Conservation (phyloP, 257 asterid species). For the Nemophila menziesii region DNA sequence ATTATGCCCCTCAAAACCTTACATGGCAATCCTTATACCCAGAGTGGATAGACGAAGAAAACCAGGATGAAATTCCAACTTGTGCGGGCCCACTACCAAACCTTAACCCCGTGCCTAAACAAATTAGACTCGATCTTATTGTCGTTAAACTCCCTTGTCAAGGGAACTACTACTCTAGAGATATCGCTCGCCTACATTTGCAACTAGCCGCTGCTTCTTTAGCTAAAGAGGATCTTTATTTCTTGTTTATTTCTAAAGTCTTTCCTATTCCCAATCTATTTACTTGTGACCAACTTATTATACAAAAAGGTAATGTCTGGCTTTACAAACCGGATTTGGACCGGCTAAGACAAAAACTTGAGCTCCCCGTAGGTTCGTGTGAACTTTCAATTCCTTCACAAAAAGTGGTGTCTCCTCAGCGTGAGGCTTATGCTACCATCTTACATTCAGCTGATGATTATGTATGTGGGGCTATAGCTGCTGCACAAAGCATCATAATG, state of each 20-base stretch:
- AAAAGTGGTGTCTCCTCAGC: no score
- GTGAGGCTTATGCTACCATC: conserved; percentile 86
- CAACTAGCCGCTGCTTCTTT: conserved; percentile 61
- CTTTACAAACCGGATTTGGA: conserved; percentile 44
- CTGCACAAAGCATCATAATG: conserved; percentile 87
- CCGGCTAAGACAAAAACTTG: conserved; percentile 42
- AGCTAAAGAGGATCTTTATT: conserved; percentile 37
- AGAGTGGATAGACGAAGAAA: conserved; percentile 95
- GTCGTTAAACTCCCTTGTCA: conserved; percentile 76
- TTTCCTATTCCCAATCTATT: conserved; percentile 64
- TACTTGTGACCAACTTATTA: conserved; percentile 46
- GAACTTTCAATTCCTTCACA: conserved; percentile 90
- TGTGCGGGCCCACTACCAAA: conserved; percentile 68
- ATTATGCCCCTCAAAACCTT: conserved; percentile 36
- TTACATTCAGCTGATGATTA: conserved; percentile 81
- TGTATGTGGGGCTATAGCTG: conserved; percentile 90
- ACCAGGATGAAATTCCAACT: conserved; percentile 53
- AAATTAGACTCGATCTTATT: conserved; percentile 57
- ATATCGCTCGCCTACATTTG: conserved; percentile 61
- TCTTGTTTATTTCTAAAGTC: conserved; percentile 49
- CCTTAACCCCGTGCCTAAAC: conserved; percentile 35
- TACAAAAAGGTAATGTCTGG: conserved; percentile 44
- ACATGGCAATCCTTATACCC: conserved; percentile 75
- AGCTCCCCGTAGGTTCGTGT: conserved; percentile 78
- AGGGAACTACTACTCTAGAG: conserved; percentile 89